A percentile compares a stretch with the other conserved stretches of the same genome.
Evolutionary conservation across 768 basidiomycete genomes (phyloP).

Genomic region (Pleurotus djamor): DNA sequence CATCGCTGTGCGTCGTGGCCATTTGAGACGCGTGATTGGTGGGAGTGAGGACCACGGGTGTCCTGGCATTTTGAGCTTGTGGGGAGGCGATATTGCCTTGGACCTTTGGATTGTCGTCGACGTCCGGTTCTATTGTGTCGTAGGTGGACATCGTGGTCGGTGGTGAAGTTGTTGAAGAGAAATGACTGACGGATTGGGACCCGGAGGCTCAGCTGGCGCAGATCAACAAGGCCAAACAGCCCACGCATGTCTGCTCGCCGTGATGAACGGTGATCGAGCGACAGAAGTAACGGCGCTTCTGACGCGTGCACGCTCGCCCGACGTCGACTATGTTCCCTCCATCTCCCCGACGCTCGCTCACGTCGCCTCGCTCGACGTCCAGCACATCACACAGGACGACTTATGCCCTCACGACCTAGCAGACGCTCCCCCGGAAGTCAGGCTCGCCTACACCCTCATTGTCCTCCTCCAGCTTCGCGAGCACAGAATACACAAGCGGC

Average conservation of each 20-base stretch:
- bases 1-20: conserved; percentile 59
- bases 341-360: conserved; percentile 14
- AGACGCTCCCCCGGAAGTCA: conserved; percentile 13
- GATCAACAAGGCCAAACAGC: conserved; percentile 13
- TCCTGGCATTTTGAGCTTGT: conserved; percentile 20
- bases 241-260: conserved; percentile 7
- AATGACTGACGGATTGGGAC: background rate
- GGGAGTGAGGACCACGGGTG: conserved; percentile 59
- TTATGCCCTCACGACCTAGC: conserved; percentile 15
- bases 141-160: conserved; percentile 1
- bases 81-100: conserved; percentile 30
- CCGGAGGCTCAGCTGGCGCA: background rate
- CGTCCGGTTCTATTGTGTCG: conserved; percentile 88
- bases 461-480: conserved; percentile 32
- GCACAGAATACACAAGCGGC: conserved; percentile 21
- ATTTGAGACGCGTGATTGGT: conserved; percentile 38
- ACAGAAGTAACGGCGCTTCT: conserved; percentile 8
- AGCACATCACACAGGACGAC: conserved; percentile 17
- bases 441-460: conserved; percentile 25
- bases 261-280: conserved; percentile 9
- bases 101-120: conserved; percentile 28
- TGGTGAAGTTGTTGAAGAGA: background rate
- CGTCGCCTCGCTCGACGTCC: conserved; percentile 17
- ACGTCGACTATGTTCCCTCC: conserved; percentile 9
- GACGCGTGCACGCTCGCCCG: conserved; percentile 5